Evolutionary conservation across 1,284 basidiomycete genomes (phyloP).

Genomic region (Thecaphora thlaspeos): DNA sequence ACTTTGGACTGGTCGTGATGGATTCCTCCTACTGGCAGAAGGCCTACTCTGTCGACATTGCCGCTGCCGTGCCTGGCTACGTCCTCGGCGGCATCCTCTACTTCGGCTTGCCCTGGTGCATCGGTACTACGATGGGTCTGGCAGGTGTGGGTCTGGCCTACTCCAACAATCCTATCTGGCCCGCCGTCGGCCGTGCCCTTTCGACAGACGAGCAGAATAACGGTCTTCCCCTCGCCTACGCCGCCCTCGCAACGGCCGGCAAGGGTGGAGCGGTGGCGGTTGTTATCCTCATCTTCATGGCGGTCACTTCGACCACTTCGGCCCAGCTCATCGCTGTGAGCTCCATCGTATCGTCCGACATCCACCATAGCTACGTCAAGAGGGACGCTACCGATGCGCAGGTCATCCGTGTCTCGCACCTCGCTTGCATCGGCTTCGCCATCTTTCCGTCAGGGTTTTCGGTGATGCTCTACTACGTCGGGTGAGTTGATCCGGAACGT

Average conservation of each 20-base stretch:
- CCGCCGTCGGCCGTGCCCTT: conserved; percentile 33
- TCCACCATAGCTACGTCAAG: conserved; percentile 47
- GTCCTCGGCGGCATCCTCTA: conserved; percentile 49
- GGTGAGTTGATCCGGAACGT: too few species aligned
- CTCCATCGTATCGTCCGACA: conserved; percentile 40
- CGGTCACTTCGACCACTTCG: conserved; percentile 41
- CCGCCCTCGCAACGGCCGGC: conserved; percentile 38
- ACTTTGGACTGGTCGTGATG: conserved; percentile 50
- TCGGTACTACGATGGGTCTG: conserved; percentile 46
- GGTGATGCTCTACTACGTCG: conserved; percentile 40
- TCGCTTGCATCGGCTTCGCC: conserved; percentile 43
- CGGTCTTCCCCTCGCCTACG: conserved; percentile 43
- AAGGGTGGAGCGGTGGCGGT: conserved; percentile 50
- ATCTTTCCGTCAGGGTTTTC: conserved; percentile 36
- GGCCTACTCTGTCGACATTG: conserved; percentile 41
- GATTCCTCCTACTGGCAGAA: conserved; percentile 51
- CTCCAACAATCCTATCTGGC: conserved; percentile 38
- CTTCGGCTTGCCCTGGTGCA: conserved; percentile 50
- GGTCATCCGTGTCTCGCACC: conserved; percentile 36
- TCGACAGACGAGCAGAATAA: conserved; percentile 27
- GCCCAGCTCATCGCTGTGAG: conserved; percentile 50
- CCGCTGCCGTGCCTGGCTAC: conserved; percentile 48
- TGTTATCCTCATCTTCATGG: conserved; percentile 49
- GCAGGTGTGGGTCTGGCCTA: conserved; percentile 28
- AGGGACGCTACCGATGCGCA: conserved; percentile 28